Conservation (phyloP, 1,139 yeast genomes). For the Wickerhamomyces sp. region DNA sequence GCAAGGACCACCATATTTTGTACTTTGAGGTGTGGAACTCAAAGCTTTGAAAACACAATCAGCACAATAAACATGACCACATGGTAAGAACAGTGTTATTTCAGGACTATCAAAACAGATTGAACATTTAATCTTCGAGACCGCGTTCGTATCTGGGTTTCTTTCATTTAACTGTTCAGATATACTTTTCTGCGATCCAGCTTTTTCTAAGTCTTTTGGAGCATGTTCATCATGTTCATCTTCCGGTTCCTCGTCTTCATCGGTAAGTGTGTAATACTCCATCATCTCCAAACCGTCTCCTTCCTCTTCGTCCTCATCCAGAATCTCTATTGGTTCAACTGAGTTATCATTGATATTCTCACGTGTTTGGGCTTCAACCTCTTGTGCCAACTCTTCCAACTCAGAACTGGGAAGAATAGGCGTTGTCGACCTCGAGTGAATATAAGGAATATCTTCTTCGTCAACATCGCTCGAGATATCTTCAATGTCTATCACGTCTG, state of each 20-base stretch:
- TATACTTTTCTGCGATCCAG: conserved; percentile 15
- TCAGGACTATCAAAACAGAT: conserved; percentile 49
- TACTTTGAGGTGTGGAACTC: conserved; percentile 34
- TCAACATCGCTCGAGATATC: too few species aligned
- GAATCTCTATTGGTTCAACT: neutral
- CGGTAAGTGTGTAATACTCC: conserved; percentile 19
- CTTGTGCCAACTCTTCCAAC: neutral
- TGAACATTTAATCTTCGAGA: conserved; percentile 39
- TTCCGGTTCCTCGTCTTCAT: conserved; percentile 16
- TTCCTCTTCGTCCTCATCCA: conserved; percentile 9
- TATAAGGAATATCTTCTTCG: conserved; percentile 23
- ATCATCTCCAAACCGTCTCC: too few species aligned
- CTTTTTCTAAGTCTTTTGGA: neutral
- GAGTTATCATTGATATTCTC: neutral
- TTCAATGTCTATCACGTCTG: too few species aligned
- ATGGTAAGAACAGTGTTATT: conserved; percentile 40
- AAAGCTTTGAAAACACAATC: conserved; percentile 46
- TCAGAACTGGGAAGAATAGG: conserved; percentile 11
- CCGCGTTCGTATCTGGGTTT: conserved; percentile 20
- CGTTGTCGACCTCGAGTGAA: conserved; percentile 19
- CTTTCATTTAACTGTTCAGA: conserved; percentile 27
- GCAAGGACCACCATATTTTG: conserved; percentile 36
- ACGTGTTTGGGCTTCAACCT: neutral
- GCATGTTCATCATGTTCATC: conserved; percentile 2
- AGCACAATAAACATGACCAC: conserved; percentile 52